A percentile compares a stretch with the other conserved stretches of the same genome.
Conservation (phyloP, 1,139 yeast genomes). For the Tardiomyces digboiensis region DNA sequence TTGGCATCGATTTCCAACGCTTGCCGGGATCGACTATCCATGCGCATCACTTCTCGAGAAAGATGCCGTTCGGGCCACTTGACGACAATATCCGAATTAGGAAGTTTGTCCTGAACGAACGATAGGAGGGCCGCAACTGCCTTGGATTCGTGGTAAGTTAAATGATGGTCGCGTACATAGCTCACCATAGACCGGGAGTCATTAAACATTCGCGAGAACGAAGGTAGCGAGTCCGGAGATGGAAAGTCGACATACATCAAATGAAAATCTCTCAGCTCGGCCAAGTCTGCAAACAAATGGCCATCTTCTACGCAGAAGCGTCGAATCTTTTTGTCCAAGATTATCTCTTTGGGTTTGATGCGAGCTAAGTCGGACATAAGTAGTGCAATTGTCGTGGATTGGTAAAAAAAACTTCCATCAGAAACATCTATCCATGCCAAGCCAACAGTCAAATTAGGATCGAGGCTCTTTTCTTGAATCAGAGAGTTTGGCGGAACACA, state of each 20-base stretch:
- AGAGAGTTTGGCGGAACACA: slow-evolving; percentile 22
- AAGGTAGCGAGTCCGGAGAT: slow-evolving; percentile 19
- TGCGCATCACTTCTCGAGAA: slow-evolving; percentile 50
- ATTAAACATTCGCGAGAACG: slow-evolving; percentile 26
- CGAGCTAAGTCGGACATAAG: slow-evolving; percentile 53
- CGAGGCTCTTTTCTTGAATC: slow-evolving; percentile 36
- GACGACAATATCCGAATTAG: slow-evolving; percentile 39
- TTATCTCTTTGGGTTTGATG: slow-evolving; percentile 58
- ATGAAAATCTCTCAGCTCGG: slow-evolving; percentile 53
- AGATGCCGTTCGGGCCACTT: slow-evolving; percentile 43
- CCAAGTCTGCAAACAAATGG: slow-evolving; percentile 48
- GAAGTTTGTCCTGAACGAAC: slow-evolving; percentile 48
- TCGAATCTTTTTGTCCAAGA: slow-evolving; percentile 32
- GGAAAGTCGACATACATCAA: slow-evolving; percentile 35
- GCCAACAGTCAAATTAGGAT: slow-evolving; percentile 42
- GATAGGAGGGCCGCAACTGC: slow-evolving; percentile 49
- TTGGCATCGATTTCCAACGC: slow-evolving; percentile 67
- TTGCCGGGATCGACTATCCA: slow-evolving; percentile 74
- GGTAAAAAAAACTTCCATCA: slow-evolving; percentile 67
- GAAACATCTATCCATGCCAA: slow-evolving; percentile 87
- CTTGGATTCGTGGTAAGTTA: slow-evolving; percentile 29
- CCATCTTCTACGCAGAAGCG: slow-evolving; percentile 32
- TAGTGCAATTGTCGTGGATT: slow-evolving; percentile 47
- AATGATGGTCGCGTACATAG: neutral
- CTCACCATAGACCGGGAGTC: slow-evolving; percentile 23